A percentile compares a stretch with the other conserved stretches of the same genome.
Conservation (phyloP, 2,329 filamentous ascomycete species). For the Fusarium sp. region DNA sequence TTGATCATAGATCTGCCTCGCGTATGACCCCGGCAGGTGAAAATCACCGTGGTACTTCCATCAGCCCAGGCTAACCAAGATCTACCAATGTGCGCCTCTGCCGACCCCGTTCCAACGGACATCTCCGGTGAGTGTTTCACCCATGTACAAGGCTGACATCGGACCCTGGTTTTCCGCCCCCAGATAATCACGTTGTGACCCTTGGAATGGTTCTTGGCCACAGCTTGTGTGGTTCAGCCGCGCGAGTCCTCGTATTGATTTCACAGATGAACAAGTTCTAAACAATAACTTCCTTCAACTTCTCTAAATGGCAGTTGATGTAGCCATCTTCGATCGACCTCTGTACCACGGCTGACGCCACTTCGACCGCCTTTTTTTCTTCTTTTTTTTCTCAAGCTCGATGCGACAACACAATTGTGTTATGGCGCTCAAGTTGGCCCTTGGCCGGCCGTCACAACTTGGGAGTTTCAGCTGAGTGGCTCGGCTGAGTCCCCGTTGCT, state of each 20-base stretch:
- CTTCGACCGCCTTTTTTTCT: too few relatives aligned
- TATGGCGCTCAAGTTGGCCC: fast-evolving
- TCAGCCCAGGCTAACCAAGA: background rate
- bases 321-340: too few relatives aligned
- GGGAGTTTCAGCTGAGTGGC: background rate
- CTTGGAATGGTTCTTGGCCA: background rate
- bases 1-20: fast-evolving
- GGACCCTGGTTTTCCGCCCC: background rate
- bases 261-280: too few relatives aligned
- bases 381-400: background rate
- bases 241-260: background rate
- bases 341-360: too few relatives aligned
- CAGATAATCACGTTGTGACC: background rate
- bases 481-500: background rate
- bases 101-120: background rate
- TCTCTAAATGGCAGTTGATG: too few relatives aligned
- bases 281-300: too few relatives aligned
- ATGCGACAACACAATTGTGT: background rate
- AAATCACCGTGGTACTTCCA: background rate
- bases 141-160: background rate
- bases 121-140: background rate
- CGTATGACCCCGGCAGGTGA: background rate
- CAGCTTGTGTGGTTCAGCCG: too few relatives aligned
- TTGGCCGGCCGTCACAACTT: background rate
- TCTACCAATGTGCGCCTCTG: background rate